phyloP scores from a whole-genome alignment of 768 basidiomycete species.

The Kwoniella dendrophila region DNA sequence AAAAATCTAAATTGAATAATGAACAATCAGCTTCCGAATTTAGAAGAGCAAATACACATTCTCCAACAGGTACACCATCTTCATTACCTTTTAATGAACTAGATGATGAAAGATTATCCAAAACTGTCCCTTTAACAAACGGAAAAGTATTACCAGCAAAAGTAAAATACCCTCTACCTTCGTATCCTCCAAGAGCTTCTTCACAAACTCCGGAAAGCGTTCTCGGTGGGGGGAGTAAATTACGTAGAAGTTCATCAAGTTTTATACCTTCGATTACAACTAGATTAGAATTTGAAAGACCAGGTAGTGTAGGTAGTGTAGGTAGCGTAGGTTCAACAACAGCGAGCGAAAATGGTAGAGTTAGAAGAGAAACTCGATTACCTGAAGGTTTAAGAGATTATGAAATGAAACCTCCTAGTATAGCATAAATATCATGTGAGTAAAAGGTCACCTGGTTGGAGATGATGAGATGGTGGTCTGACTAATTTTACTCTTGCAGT shows the following conservation, averaged over 20 bases:
- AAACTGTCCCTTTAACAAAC: conserved; percentile 16
- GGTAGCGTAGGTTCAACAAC: conserved; percentile 12
- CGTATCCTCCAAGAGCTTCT: too few relatives aligned
- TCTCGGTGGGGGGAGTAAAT: too few relatives aligned
- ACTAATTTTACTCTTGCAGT: background rate
- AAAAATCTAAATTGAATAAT: conserved; percentile 15
- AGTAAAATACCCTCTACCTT: too few relatives aligned
- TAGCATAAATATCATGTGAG: background rate
- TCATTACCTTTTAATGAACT: conserved; percentile 4
- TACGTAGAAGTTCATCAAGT: background rate
- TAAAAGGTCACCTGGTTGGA: background rate
- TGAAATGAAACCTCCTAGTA: conserved; percentile 20
- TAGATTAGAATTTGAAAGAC: background rate
- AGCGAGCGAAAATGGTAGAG: conserved; percentile 18
- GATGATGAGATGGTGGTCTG: background rate
- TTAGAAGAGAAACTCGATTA: conserved; percentile 29
- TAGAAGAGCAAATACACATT: conserved; percentile 17
- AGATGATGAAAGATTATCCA: conserved; percentile 9
- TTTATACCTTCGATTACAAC: background rate
- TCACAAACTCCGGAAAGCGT: too few relatives aligned
- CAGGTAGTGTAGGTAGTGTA: conserved; percentile 10
- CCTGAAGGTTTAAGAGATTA: conserved; percentile 39
- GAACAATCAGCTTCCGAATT: too few relatives aligned
- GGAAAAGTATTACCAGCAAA: conserved; percentile 9
- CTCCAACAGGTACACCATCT: conserved; percentile 10